Base-by-base conservation (phyloP, 768 basidiomycete genomes). In the Amanita muscaria region DNA sequence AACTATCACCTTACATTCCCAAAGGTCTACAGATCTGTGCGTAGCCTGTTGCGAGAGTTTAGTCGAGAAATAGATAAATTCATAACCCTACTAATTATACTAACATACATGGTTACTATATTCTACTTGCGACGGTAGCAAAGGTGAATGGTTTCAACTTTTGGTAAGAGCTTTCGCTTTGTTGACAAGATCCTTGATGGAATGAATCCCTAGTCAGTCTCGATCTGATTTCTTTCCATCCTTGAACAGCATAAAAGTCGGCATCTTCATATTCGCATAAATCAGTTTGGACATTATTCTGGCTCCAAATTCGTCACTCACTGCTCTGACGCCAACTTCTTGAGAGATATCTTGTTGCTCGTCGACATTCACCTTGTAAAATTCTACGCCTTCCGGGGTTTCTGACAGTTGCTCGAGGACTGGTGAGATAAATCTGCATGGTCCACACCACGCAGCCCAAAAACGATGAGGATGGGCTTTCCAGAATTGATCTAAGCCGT, bases 311-410 rank as follows among this genome's bases (percentile, higher is more conserved):
- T 10, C 24, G 19, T 7, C 24, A 69, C 80, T 29, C 57, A 83
- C 83, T 42, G 78, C 79, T 47, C 75, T 69, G 46, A 85, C 65
- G 31, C 74, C 74, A 40, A 73, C 76, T 59, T 83, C 79, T 47
- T 74, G 60, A 1, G 74, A 56, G 40, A 84, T 74, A 0, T 72
- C 68, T 3, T 55, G 48, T 42, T 73, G 72, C 29, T 65, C 66
- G 52, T 90, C 87, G 23, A 86, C 74, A 50, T 90, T 77, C 45
- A 88, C 78, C 57, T 83, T 84, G 70, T 80, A 83, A 59, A 85
- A 82, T 14, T 69, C 67, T 44, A 83, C 56, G 10, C 57, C 63
- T 2, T 60, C 49, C 42, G 52, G 56, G 16, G 60, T 56, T 0
- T 63, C 51, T 3, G 77, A 67, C n/a, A 80, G 55, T 50, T 70